phyloP scores from a whole-genome alignment of 495 filamentous ascomycete genomes.

The Darksidea phi region DNA sequence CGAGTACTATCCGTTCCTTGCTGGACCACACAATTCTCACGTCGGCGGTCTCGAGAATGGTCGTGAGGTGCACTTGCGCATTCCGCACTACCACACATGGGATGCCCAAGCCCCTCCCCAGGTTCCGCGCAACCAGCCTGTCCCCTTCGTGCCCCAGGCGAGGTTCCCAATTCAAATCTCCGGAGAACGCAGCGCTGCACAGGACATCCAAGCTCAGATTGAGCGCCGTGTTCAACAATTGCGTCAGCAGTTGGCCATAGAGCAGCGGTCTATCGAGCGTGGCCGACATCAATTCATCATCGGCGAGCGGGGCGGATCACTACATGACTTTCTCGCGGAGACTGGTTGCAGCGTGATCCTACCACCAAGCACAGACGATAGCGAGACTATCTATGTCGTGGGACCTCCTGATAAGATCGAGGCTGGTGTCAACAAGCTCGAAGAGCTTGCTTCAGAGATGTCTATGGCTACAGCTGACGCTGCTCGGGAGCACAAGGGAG shows the following conservation, averaged over 20 bases:
- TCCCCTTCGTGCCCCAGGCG: constrained; percentile 64
- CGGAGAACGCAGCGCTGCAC: constrained; percentile 81
- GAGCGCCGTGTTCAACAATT: constrained; percentile 72
- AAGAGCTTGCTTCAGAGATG: constrained; percentile 80
- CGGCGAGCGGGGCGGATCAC: constrained; percentile 69
- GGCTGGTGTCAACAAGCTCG: constrained; percentile 70
- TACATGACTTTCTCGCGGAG: constrained; percentile 82
- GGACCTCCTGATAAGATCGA: constrained; percentile 73
- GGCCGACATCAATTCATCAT: constrained; percentile 89
- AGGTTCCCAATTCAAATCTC: constrained; percentile 75
- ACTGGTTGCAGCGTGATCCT: constrained; percentile 88
- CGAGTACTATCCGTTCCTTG: constrained; percentile 94
- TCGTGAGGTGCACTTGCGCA: constrained; percentile 68
- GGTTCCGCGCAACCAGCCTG: constrained; percentile 60
- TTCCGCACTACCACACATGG: constrained; percentile 78
- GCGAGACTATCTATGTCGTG: constrained; percentile 76
- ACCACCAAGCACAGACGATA: constrained; percentile 69
- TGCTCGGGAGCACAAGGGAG: constrained; percentile 68
- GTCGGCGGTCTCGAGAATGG: constrained; percentile 68
- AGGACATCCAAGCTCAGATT: constrained; percentile 73
- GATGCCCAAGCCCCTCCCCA: constrained; percentile 66
- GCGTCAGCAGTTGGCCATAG: constrained; percentile 64
- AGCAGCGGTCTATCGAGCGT: constrained; percentile 71
- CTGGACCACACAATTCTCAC: constrained; percentile 70
- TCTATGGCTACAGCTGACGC: constrained; percentile 75